Base-by-base conservation (phyloP, 2,329 filamentous ascomycete species). In the Fusarium zealandicum region DNA sequence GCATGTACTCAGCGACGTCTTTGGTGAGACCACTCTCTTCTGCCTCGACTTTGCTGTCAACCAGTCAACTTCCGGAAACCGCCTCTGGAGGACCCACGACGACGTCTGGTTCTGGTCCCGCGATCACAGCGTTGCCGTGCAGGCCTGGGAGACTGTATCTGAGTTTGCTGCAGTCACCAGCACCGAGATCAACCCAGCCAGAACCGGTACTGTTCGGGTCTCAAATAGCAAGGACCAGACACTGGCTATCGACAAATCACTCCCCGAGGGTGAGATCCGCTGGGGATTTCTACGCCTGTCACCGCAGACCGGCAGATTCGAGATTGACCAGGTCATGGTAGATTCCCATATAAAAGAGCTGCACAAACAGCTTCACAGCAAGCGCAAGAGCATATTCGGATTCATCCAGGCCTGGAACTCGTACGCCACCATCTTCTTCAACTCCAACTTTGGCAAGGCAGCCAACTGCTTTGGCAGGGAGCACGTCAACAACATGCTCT, bases 41-140 rank as follows among this genome's bases (percentile, higher is more conserved):
- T 85, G 82, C 54, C 80, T 89, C 61, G 87, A 89, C 64, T 85
- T 84, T 63, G 78, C 85, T 0, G 79, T 89, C 49, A 89, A 88
- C 51, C 79, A 82, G 53, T 71, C 74, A 2, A 84, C 85, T 0
- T 63, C 71, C 6, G 84, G 84, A 0, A 72, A 74, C 2, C 74
- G 78, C n/a, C 70, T 89, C 10, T 86, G 86, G 67, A 82, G 87
- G 11, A 75, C 88, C 31, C 80, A 87, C 44, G 86, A 88, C 57
- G 85, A 89, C 59, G 76, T 88, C 44, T 89, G 85, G 86, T 85
- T 88, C 66, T 89, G 85, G 85, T 64, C 76, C 60, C 79, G 81
- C 8, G 76, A 83, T 6, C 80, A 85, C 40, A 58, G 73, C 3
- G 75, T 73, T 3, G 82, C 81, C n/a, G 75, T 79, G 17, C 76